Percentiles rank a stretch among this genome's conserved stretches.
These are phyloP conservation scores for Pseudonectria buxi DNA, from an alignment of 2,329 filamentous ascomycete species.

Conservation along the genomic window DNA sequence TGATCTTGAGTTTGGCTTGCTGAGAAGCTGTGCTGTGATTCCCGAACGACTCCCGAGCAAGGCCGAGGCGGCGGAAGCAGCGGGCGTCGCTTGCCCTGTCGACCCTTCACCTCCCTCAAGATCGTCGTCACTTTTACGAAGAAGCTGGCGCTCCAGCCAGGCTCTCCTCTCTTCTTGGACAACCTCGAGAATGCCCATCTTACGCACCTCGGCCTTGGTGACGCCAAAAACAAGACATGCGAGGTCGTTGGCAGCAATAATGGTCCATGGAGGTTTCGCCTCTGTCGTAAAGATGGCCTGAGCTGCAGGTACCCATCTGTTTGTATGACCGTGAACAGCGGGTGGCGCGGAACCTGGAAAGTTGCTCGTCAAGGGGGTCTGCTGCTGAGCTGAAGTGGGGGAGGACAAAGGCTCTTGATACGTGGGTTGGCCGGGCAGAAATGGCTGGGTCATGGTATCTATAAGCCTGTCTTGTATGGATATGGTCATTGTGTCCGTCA, in stretches of 20 bases:
- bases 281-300: constrained; percentile 99
- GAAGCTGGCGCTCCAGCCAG: constrained; percentile 84
- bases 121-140: constrained; percentile 39
- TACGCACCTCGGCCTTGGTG: constrained; percentile 89
- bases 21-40: constrained; percentile 81
- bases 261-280: constrained; percentile 84
- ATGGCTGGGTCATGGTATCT: constrained; percentile 80
- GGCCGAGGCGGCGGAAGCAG: constrained; percentile 37
- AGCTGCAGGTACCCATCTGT: constrained; percentile 81
- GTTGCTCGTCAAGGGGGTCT: constrained; percentile 32
- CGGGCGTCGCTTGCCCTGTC: constrained; percentile 28
- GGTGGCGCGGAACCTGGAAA: constrained; percentile 46
- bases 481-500: constrained; percentile 72
- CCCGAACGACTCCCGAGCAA: constrained; percentile 65
- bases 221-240: constrained; percentile 98
- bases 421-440: constrained; percentile 41
- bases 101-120: constrained; percentile 25
- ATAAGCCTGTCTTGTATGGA: constrained; percentile 76
- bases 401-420: constrained; percentile 35
- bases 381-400: constrained; percentile 32
- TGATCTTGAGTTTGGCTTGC: constrained; percentile 63
- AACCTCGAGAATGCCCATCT: constrained; percentile 90
- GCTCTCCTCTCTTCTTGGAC: constrained; percentile 81
- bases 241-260: constrained; percentile 90
- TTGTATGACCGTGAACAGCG: constrained; percentile 77